Evolutionary conservation across 2,329 filamentous ascomycete genomes (phyloP).

Genomic region (Penicillium aurantiogriseum): DNA sequence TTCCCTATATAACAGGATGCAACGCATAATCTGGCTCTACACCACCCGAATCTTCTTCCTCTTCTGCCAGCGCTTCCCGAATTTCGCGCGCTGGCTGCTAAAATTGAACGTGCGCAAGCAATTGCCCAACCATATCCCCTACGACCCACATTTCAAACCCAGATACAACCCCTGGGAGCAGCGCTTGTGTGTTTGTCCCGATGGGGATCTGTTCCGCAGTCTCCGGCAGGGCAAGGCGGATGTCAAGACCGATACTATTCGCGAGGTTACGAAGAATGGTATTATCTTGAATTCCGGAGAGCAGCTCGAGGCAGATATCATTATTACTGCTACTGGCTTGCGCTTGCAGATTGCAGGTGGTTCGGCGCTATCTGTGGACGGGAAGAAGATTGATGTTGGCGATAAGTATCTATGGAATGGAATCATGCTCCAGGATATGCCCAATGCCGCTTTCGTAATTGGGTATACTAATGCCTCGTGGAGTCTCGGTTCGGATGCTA

Average conservation of each 20-base stretch:
- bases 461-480: conserved; percentile 48
- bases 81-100: conserved; percentile 50
- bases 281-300: conserved; percentile 51
- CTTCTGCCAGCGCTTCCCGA: conserved; percentile 56
- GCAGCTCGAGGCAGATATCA: conserved; percentile 42
- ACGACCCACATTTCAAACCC: conserved; percentile 64
- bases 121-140: conserved; percentile 55
- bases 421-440: conserved; percentile 46
- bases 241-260: conserved; percentile 57
- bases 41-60: conserved; percentile 52
- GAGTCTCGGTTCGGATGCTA: conserved; percentile 47
- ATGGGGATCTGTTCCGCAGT: conserved; percentile 58
- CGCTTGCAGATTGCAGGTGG: conserved; percentile 42
- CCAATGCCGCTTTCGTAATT: conserved; percentile 43
- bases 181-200: conserved; percentile 67
- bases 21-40: conserved; percentile 51
- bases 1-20: conserved; percentile 29
- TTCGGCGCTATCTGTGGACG: conserved; percentile 38
- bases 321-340: conserved; percentile 48
- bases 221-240: conserved; percentile 52
- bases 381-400: conserved; percentile 31
- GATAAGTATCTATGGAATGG: conserved; percentile 46
- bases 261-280: conserved; percentile 49
- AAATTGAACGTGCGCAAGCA: conserved; percentile 45
- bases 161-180: conserved; percentile 69